phyloP scores from a whole-genome alignment of 164 flowering plant species.

The Kalanchoe fedtschenkoi region DNA sequence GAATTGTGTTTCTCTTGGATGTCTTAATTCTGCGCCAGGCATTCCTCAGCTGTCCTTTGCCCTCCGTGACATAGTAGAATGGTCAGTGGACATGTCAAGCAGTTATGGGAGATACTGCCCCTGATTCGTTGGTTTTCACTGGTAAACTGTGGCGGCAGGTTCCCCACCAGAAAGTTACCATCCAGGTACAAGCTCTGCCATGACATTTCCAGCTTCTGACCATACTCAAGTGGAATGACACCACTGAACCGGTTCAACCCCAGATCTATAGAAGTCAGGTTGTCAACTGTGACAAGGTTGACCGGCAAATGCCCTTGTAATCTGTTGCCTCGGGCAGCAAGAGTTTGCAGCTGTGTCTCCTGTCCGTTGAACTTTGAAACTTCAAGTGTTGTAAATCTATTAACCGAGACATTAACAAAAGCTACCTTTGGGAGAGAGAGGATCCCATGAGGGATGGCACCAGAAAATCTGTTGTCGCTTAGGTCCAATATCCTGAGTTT shows the following conservation, averaged over 20 bases:
- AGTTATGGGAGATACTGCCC: not conserved
- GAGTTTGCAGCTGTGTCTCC: conserved; percentile 15
- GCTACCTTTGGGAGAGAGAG: conserved; percentile 18
- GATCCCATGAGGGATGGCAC: conserved; percentile 15
- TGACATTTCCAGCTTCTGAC: not conserved
- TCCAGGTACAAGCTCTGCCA: not conserved
- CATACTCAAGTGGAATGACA: not conserved
- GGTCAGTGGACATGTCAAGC: not conserved
- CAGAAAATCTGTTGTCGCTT: conserved; percentile 31
- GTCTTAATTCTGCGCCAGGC: not conserved
- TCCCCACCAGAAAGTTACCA: not conserved
- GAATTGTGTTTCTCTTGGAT: no score
- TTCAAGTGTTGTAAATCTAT: conserved; percentile 21
- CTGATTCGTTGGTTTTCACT: not conserved
- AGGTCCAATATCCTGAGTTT: conserved; percentile 18
- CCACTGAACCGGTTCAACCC: not conserved
- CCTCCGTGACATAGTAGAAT: not conserved
- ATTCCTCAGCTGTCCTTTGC: not conserved
- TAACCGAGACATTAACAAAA: conserved; percentile 22
- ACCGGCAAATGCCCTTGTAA: not conserved
- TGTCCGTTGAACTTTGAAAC: conserved; percentile 8
- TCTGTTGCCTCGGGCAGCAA: conserved; percentile 23
- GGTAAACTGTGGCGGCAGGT: not conserved
- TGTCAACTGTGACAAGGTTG: conserved; percentile 1
- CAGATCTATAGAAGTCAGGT: no score